Percentiles rank a stretch among this genome's conserved stretches.
Evolutionary conservation across 1,139 yeast genomes (phyloP).

Genomic region (Candida tunisiensis): DNA sequence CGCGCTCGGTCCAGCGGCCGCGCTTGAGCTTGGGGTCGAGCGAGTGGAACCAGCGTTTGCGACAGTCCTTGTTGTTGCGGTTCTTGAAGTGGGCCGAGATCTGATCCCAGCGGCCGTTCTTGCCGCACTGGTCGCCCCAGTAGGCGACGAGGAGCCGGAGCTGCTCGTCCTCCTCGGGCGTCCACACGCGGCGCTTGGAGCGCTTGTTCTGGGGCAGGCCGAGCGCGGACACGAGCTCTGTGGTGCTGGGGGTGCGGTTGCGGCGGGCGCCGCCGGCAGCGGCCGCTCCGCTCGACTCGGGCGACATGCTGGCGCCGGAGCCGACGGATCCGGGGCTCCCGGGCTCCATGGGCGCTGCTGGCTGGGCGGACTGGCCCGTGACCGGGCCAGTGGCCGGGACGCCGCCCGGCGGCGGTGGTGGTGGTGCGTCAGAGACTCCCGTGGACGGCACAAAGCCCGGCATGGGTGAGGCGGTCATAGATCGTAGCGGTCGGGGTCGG

Average conservation of each 20-base stretch:
- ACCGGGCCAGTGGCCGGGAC: no score
- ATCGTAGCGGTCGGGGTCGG: no score
- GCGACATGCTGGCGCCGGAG: no score
- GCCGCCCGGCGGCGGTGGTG: no score
- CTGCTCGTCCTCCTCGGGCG: slow-evolving; percentile 57
- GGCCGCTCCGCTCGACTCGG: background rate
- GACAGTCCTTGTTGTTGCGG: slow-evolving; percentile 78
- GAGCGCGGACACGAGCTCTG: background rate
- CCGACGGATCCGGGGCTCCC: no score
- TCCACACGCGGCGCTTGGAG: slow-evolving; percentile 51
- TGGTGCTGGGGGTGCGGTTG: background rate
- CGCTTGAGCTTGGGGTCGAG: slow-evolving; percentile 66
- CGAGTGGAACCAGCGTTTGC: slow-evolving; percentile 81
- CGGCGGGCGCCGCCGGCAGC: background rate
- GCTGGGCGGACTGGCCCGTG: no score
- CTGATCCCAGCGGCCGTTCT: slow-evolving; percentile 49
- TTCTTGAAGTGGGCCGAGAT: slow-evolving; percentile 53
- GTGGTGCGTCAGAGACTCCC: no score
- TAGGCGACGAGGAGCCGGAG: slow-evolving; percentile 52
- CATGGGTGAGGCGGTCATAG: no score
- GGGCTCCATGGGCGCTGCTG: no score
- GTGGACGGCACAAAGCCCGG: no score
- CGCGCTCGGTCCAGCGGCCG: slow-evolving; percentile 83
- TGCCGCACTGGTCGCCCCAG: slow-evolving; percentile 87
- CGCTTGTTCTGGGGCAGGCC: background rate